Evolutionary conservation across 2,329 filamentous ascomycete species (phyloP).

Genomic region (Xylariaceae sp.): DNA sequence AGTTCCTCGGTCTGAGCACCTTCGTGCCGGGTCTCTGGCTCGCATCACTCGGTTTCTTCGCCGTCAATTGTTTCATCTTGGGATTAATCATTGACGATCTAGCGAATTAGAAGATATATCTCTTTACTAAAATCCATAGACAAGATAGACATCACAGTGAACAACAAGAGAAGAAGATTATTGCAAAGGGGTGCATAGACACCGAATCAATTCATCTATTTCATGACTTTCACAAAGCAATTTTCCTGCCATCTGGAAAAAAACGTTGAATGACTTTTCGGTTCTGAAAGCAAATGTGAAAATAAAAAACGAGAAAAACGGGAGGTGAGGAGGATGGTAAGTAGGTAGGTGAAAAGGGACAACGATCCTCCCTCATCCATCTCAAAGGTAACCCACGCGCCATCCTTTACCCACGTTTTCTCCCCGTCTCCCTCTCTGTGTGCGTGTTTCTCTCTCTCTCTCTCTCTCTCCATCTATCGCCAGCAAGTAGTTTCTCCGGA

Average conservation of each 20-base stretch:
- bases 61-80: slow-evolving; percentile 77
- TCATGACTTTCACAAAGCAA: no score
- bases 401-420: not conserved
- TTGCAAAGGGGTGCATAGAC: no score
- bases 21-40: slow-evolving; percentile 82
- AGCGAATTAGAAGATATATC: slow-evolving; percentile 2
- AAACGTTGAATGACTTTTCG: no score
- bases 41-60: slow-evolving; percentile 72
- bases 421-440: no score
- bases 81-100: slow-evolving; percentile 71
- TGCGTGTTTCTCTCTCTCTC: no score
- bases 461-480: slow-evolving; percentile 4
- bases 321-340: not conserved
- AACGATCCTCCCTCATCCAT: slow-evolving; percentile 1
- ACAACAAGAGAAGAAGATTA: no score
- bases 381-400: slow-evolving; percentile 1
- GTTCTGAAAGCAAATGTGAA: no score
- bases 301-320: no score
- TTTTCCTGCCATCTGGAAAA: not conserved
- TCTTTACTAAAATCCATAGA: no score
- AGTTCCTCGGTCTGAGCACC: slow-evolving; percentile 74
- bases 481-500: slow-evolving; percentile 1
- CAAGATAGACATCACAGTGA: no score
- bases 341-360: not conserved
- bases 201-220: no score